Evolutionary conservation across 2,329 filamentous ascomycete genomes (phyloP), one percentile per base, ranked within the genome.

Genomic region (Calonectria multiphialidica): DNA sequence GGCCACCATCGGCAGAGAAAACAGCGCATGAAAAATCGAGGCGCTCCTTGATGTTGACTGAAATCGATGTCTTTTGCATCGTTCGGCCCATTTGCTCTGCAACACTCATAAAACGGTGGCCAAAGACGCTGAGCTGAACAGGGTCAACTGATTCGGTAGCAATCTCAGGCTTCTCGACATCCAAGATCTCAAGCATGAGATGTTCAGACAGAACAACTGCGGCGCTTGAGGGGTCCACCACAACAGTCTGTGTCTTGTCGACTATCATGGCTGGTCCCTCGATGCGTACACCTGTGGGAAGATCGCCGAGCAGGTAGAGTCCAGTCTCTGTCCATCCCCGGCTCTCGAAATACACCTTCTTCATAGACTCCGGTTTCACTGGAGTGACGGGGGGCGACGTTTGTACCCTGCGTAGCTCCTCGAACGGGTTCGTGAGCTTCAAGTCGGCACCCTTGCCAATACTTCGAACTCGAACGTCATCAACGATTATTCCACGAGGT

Each of bases 21-120:
- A 96, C 85, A 1, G 94, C 94, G 76, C 94, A 96, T 1, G 93
- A 95, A 80, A 95, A 96, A 79, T 96, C 94, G 1, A 96, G 87
- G 4, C 94, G 89, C 80, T 96, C 94, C 78, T 96, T 94, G 81
- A 96, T 93, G 76, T 95, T 96, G 0, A 92, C 94, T 67, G 90
- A 93, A 18, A 96, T 92, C 75, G 91, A 92, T 0, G 93, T 95
- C 84, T 95, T 95, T 78, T 95, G 93, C 30, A 96, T 83, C 3
- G 93, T 92, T 66, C 92, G 88, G 0, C 94, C 94, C 93, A 96
- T 96, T 79, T 96, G 94, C 82, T 96, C 94, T 0, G 94, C 94
- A 72, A 96, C 94, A 4, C 92, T 91, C 94, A 96, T 96, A 83
- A 96, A 96, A 2, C 94, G 88, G 81, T 96, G 93, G 0, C 91